phyloP scores from a whole-genome alignment of 495 filamentous ascomycete genomes.

The Penicillium nucicola region DNA sequence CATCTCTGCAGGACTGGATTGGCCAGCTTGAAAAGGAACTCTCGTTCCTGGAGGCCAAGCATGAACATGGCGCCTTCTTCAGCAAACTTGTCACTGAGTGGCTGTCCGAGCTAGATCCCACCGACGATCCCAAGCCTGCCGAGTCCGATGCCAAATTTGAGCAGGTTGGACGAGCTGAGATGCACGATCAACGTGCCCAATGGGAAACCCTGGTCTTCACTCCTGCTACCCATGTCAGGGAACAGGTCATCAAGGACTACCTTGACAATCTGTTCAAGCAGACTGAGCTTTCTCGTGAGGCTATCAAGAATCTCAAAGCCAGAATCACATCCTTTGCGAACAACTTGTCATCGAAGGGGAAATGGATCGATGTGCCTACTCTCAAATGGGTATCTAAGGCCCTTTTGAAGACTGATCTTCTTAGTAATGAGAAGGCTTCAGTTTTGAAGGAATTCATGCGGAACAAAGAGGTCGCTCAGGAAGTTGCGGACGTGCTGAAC shows the following conservation, averaged over 20 bases:
- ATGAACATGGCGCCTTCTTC: slow-evolving; percentile 60
- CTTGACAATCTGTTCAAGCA: slow-evolving; percentile 50
- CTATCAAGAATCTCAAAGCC: slow-evolving; percentile 41
- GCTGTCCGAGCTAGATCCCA: slow-evolving; percentile 38
- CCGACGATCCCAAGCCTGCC: not conserved
- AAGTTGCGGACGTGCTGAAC: slow-evolving; percentile 66
- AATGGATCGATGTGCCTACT: slow-evolving; percentile 31
- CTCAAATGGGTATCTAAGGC: slow-evolving; percentile 53
- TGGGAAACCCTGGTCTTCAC: slow-evolving; percentile 63
- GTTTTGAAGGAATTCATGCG: slow-evolving; percentile 58
- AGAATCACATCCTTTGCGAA: slow-evolving; percentile 44
- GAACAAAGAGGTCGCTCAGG: slow-evolving; percentile 52
- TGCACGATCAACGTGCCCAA: slow-evolving; percentile 45
- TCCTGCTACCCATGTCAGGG: slow-evolving; percentile 39
- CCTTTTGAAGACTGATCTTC: slow-evolving; percentile 52
- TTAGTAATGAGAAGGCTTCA: slow-evolving; percentile 55
- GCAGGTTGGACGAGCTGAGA: slow-evolving; percentile 41
- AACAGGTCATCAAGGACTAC: slow-evolving; percentile 43
- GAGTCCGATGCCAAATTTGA: slow-evolving; percentile 24
- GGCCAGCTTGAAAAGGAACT: slow-evolving; percentile 47
- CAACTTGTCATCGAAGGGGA: slow-evolving; percentile 27
- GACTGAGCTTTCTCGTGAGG: slow-evolving; percentile 36
- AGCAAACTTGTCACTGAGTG: slow-evolving; percentile 62
- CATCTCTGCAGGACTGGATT: slow-evolving; percentile 45
- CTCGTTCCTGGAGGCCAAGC: slow-evolving; percentile 50